Conservation (phyloP, 345 rosid species). For the Isatis tinctoria region DNA sequence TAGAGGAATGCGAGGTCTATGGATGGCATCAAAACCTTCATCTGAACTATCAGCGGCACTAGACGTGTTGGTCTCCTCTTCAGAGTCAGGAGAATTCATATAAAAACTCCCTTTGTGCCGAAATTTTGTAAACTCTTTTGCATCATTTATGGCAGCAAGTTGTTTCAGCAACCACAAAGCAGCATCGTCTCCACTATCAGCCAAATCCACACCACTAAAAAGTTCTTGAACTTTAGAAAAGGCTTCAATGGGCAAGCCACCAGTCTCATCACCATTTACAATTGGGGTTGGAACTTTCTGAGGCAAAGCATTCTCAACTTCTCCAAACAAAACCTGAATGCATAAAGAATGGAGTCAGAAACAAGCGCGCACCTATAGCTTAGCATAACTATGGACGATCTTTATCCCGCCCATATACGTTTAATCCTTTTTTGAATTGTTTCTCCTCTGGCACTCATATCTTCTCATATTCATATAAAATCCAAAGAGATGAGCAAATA, state of each 20-base stretch:
- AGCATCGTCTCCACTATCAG: slow-evolving; percentile 83
- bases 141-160: slow-evolving; percentile 80
- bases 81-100: slow-evolving; percentile 73
- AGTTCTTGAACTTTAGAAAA: slow-evolving; percentile 97
- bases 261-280: slow-evolving; percentile 89
- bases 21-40: slow-evolving; percentile 65
- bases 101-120: slow-evolving; percentile 63
- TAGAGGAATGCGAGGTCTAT: slow-evolving; percentile 38
- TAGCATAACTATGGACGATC: not conserved
- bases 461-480: slow-evolving; percentile 14
- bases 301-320: slow-evolving; percentile 65
- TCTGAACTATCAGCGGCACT: slow-evolving; percentile 96
- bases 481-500: not conserved
- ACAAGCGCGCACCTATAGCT: not conserved
- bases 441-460: slow-evolving; percentile 1
- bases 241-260: slow-evolving; percentile 97
- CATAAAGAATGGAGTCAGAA: slow-evolving; percentile 24
- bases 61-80: slow-evolving; percentile 86
- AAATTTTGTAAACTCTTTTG: slow-evolving; percentile 69
- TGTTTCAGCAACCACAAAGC: slow-evolving; percentile 91
- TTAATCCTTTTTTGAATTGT: not conserved
- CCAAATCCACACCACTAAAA: slow-evolving; percentile 86
- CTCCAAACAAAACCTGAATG: slow-evolving; percentile 90
- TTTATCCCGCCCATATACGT: not conserved
- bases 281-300: slow-evolving; percentile 59